Conservation (phyloP, 345 rosid species). For the Trapa incisa region DNA sequence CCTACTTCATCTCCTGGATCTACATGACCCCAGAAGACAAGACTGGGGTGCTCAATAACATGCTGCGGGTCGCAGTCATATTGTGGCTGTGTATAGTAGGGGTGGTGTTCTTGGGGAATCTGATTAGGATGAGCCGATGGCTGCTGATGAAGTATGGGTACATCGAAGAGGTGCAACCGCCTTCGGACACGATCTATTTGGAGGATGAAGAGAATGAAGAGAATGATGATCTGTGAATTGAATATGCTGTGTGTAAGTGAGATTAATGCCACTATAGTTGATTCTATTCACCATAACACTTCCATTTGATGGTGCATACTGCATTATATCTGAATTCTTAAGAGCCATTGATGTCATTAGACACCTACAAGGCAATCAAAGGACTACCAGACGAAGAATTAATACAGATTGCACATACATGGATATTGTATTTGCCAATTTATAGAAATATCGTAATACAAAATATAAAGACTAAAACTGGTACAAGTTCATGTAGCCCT, state of each 20-base stretch:
- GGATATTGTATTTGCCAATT: no score
- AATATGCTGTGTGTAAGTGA: not conserved
- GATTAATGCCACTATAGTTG: no score
- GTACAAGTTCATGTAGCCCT: not conserved
- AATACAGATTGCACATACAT: no score
- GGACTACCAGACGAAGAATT: no score
- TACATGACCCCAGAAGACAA: constrained; percentile 5
- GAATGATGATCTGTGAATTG: constrained; percentile 3
- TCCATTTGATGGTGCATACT: no score
- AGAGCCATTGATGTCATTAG: no score
- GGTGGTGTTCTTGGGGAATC: constrained; percentile 9
- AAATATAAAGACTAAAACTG: not conserved
- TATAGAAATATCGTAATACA: no score
- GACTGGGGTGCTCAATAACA: not conserved
- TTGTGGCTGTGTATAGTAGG: constrained; percentile 10
- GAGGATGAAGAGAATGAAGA: constrained; percentile 6
- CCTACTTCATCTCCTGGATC: constrained; percentile 11
- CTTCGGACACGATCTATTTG: not conserved
- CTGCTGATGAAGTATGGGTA: constrained; percentile 12
- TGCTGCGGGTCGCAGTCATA: constrained; percentile 2
- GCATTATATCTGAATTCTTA: no score
- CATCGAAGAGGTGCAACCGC: constrained; percentile 1
- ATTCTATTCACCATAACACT: no score
- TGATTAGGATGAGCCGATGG: constrained; percentile 7
- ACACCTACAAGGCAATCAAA: no score